These are phyloP conservation scores for Yamadazyma sp. DNA, from an alignment of 805 yeast species.

Conservation along the genomic window DNA sequence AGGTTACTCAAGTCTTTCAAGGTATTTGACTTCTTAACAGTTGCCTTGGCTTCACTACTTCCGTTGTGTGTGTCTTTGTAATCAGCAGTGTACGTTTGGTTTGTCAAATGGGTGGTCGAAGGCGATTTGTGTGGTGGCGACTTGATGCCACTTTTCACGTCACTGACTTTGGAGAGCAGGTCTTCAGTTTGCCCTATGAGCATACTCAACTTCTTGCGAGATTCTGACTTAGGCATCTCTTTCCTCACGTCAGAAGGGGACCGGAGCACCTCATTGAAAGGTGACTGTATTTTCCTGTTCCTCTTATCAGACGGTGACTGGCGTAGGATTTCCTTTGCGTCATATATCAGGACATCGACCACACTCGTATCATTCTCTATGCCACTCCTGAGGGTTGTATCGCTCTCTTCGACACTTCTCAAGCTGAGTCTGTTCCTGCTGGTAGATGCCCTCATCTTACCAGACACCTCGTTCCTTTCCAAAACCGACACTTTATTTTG, in stretches of 20 bases:
- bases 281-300: too few species aligned
- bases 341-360: too few species aligned
- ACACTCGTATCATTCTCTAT: too few species aligned
- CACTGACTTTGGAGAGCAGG: too few species aligned
- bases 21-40: conserved; percentile 1
- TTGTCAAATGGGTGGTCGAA: conserved; percentile 22
- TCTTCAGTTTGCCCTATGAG: too few species aligned
- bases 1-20: conserved; percentile 3
- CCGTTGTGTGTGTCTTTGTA: not conserved
- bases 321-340: too few species aligned
- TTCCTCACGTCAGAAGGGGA: too few species aligned
- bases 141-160: too few species aligned
- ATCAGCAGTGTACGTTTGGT: conserved; percentile 7
- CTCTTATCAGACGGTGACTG: too few species aligned
- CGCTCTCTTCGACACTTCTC: not conserved
- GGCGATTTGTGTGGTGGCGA: conserved; percentile 20
- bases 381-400: conserved; percentile 6
- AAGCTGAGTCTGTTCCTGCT: not conserved
- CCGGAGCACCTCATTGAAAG: too few species aligned
- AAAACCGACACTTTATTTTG: conserved; percentile 3
- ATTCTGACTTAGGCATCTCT: conserved; percentile 26
- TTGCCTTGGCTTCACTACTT: too few species aligned
- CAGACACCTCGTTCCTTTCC: conserved; percentile 1
- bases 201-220: too few species aligned
- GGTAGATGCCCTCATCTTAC: not conserved